Conservation (phyloP, 1,284 basidiomycete genomes). For the Sporisorium graminicola region DNA sequence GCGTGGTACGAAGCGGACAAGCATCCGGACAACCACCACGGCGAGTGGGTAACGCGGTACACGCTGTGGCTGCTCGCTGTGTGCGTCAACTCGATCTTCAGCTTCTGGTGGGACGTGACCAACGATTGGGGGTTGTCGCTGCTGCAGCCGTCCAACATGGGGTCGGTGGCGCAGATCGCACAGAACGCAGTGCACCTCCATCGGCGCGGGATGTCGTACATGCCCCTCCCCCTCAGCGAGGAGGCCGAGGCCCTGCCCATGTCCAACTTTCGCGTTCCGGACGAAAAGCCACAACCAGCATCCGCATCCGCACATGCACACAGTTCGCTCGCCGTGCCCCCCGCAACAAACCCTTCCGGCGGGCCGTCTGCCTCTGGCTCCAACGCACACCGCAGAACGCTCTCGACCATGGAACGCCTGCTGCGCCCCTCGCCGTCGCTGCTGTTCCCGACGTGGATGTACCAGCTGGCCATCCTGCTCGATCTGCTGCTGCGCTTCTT, state of each 20-base stretch:
- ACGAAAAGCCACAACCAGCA: conserved; percentile 28
- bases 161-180: conserved; percentile 14
- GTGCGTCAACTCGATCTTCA: conserved; percentile 89
- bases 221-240: conserved; percentile 28
- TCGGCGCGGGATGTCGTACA: conserved; percentile 31
- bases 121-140: conserved; percentile 96
- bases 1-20: conserved; percentile 53
- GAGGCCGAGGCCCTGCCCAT: conserved; percentile 25
- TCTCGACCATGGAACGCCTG: conserved; percentile 33
- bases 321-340: conserved; percentile 8
- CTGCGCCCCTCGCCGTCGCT: conserved; percentile 26
- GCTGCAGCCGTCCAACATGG: conserved; percentile 71
- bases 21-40: conserved; percentile 18
- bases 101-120: conserved; percentile 99
- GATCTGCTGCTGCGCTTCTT: conserved; percentile 92
- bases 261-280: conserved; percentile 9
- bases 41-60: conserved; percentile 25
- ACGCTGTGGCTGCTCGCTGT: conserved; percentile 79
- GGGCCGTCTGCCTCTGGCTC: conserved; percentile 1
- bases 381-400: conserved; percentile 3
- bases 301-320: background rate
- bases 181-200: conserved; percentile 34
- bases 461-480: conserved; percentile 84
- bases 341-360: conserved; percentile 10
- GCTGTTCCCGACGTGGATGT: conserved; percentile 73